Evolutionary conservation across 305 asterid genomes (phyloP), one percentile per base, ranked within the genome.

Genomic region (Salvia sclarea): DNA sequence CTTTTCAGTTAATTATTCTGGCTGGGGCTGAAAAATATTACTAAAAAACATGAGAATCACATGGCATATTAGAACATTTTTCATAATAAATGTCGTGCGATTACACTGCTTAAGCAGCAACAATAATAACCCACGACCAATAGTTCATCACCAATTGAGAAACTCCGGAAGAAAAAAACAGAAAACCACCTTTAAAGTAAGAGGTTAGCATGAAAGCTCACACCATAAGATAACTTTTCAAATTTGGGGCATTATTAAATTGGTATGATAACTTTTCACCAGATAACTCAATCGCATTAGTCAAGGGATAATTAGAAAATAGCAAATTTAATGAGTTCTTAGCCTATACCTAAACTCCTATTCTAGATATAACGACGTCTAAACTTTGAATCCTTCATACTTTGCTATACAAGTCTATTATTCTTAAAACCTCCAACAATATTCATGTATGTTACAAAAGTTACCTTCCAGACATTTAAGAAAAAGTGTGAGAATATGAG

Each of bases 41-140:
- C n/a, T n/a, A n/a, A n/a, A n/a, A n/a, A n/a, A n/a, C n/a, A n/a
- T n/a, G n/a, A n/a, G n/a, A n/a, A n/a, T n/a, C n/a, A n/a, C n/a
- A n/a, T n/a, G n/a, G n/a, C n/a, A n/a, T n/a, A n/a, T n/a, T n/a
- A n/a, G n/a, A n/a, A n/a, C n/a, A n/a, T n/a, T n/a, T n/a, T n/a
- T n/a, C 24, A 69, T 14, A 50, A 59, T 6, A 48, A 35, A 37
- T 28, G 33, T 40, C 43, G 43, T 6, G 67, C 13, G 41, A 54
- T 56, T 63, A 20, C 64, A 49, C 16, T 16, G 40, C 47, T 65
- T 53, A 48, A 47, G 54, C 70, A 48, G 30, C 47, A 43, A n/a
- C 17, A 8, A 56, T 44, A 48, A 37, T 11, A 61, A 28, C 20
- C 70, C 47, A 16, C 12, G 6, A 28, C 65, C 40, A 38, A 8